Evolutionary conservation across 768 basidiomycete genomes (phyloP).

Genomic region (Phanerochaete carnosa): DNA sequence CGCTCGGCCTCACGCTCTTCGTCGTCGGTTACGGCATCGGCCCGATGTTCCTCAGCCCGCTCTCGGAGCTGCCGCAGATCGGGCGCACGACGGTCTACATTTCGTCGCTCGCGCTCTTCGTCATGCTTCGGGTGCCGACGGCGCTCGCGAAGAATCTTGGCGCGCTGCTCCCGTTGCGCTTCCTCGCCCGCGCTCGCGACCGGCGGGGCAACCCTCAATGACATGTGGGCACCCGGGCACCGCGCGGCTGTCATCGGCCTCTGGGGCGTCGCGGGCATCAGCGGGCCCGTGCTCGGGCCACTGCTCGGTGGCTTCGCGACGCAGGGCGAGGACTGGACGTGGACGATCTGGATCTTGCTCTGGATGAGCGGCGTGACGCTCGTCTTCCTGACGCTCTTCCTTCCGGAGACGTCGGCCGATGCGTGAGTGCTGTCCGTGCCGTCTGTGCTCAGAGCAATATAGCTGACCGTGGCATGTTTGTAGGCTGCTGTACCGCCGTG

Average conservation of each 20-base stretch:
- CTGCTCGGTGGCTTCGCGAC: slow-evolving; percentile 32
- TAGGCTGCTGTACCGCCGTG: slow-evolving; percentile 30
- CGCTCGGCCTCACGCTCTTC: slow-evolving; percentile 28
- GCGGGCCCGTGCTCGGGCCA: slow-evolving; percentile 30
- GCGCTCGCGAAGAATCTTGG: slow-evolving; percentile 29
- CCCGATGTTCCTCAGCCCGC: slow-evolving; percentile 19
- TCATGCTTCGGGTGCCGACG: slow-evolving; percentile 32
- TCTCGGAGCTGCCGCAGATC: slow-evolving; percentile 30
- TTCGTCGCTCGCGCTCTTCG: slow-evolving; percentile 27
- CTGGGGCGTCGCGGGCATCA: slow-evolving; percentile 26
- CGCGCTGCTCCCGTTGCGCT: slow-evolving; percentile 31
- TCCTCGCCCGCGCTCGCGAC: slow-evolving; percentile 33
- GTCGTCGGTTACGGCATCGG: slow-evolving; percentile 23
- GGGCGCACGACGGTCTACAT: slow-evolving; percentile 33
- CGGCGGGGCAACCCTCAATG: slow-evolving; percentile 26
- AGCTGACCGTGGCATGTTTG: neutral
- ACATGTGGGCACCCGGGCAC: slow-evolving; percentile 20
- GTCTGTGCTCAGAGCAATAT: neutral
- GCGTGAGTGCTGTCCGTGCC: slow-evolving; percentile 1
- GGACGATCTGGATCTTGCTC: slow-evolving; percentile 32
- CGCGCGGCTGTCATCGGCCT: slow-evolving; percentile 25
- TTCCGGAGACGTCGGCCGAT: slow-evolving; percentile 26
- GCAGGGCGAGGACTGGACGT: slow-evolving; percentile 29
- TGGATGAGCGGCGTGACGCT: slow-evolving; percentile 28
- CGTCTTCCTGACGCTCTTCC: slow-evolving; percentile 26